Conservation (phyloP, 495 filamentous ascomycete species). For the Talaromyces ruber region DNA sequence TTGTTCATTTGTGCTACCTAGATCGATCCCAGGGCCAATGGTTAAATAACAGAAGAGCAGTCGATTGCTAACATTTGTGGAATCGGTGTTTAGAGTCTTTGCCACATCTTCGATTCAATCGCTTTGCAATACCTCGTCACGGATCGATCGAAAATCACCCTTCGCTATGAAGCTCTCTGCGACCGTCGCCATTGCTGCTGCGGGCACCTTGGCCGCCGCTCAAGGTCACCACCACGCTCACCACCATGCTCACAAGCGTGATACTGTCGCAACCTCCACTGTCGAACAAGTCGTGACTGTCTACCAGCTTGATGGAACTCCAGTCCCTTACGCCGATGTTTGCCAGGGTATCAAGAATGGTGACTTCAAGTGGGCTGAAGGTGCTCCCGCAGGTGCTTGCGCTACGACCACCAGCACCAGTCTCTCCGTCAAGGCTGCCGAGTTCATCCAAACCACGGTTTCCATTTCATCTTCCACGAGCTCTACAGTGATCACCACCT, state of each 20-base stretch:
- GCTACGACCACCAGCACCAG: constrained; percentile 12
- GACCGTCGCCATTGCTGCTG: constrained; percentile 35
- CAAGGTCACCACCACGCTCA: constrained; percentile 34
- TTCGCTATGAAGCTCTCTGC: constrained; percentile 38
- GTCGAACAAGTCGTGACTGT: constrained; percentile 47
- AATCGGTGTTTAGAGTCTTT: no score
- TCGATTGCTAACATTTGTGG: no score
- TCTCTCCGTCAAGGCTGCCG: constrained; percentile 7
- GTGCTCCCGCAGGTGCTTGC: constrained; percentile 25
- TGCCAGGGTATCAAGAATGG: constrained; percentile 54
- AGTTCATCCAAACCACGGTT: constrained; percentile 22
- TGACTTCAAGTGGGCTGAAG: constrained; percentile 31
- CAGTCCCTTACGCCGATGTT: constrained; percentile 44
- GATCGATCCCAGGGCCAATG: no score
- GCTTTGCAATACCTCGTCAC: no score
- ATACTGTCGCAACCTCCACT: constrained; percentile 25
- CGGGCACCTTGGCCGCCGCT: constrained; percentile 35
- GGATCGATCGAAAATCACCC: no score
- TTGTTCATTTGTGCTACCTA: no score
- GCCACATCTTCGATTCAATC: no score
- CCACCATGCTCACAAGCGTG: constrained; percentile 31
- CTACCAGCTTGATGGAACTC: constrained; percentile 51
- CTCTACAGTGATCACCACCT: background rate
- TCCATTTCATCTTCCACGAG: constrained; percentile 8
- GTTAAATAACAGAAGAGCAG: no score